A percentile compares a stretch with the other conserved stretches of the same genome.
phyloP scores from a whole-genome alignment of 495 filamentous ascomycete genomes.

The Barbatosphaeria neglecta region DNA sequence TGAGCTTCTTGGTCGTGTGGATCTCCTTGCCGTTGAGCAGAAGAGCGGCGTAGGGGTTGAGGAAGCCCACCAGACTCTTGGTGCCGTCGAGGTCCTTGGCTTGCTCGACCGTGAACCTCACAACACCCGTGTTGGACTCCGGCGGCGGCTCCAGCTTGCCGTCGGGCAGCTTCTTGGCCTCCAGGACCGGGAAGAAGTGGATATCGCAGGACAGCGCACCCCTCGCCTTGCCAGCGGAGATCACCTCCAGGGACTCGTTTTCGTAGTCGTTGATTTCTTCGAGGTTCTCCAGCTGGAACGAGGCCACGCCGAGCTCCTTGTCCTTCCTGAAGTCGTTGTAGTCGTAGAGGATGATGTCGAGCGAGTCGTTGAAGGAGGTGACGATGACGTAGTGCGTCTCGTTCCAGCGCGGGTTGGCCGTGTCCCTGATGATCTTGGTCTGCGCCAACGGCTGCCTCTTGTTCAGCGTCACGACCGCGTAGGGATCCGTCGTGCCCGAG shows the following conservation, averaged over 20 bases:
- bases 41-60: conserved; percentile 82
- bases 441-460: conserved; percentile 64
- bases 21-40: conserved; percentile 85
- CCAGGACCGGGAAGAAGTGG: conserved; percentile 89
- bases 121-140: conserved; percentile 84
- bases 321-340: conserved; percentile 95
- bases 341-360: conserved; percentile 77
- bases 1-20: conserved; percentile 73
- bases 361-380: conserved; percentile 72
- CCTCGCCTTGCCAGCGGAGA: conserved; percentile 69
- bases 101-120: conserved; percentile 84
- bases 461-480: conserved; percentile 79
- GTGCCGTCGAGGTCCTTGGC: conserved; percentile 88
- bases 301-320: conserved; percentile 81
- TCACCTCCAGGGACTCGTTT: conserved; percentile 73
- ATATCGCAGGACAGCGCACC: conserved; percentile 73
- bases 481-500: conserved; percentile 86
- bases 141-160: conserved; percentile 70
- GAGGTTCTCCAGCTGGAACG: conserved; percentile 72
- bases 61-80: conserved; percentile 77
- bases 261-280: conserved; percentile 67
- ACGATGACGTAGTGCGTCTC: conserved; percentile 93
- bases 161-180: conserved; percentile 56
- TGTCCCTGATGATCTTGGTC: conserved; percentile 81
- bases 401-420: conserved; percentile 81